phyloP scores from a whole-genome alignment of 1,139 yeast species.

The Suzukiozyma palmioleophila region DNA sequence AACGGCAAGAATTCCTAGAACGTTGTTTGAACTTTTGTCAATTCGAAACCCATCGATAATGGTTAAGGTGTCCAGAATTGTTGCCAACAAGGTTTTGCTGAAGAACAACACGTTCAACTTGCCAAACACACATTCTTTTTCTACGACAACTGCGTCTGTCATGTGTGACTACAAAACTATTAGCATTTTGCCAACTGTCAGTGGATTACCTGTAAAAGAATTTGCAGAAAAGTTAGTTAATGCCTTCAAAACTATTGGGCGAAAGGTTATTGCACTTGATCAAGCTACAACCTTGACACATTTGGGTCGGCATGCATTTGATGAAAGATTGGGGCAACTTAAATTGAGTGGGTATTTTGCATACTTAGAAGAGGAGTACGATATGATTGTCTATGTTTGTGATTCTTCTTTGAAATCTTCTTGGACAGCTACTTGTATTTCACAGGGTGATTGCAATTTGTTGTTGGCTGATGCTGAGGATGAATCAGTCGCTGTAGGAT shows the following conservation, averaged over 20 bases:
- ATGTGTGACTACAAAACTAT: conserved; percentile 68
- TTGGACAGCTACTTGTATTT: conserved; percentile 91
- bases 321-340: conserved; percentile 69
- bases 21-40: conserved; percentile 80
- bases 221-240: conserved; percentile 71
- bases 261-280: conserved; percentile 71
- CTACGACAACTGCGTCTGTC: conserved; percentile 25
- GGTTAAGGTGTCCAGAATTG: conserved; percentile 84
- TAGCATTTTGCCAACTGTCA: conserved; percentile 74
- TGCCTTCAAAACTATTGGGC: conserved; percentile 69
- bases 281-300: conserved; percentile 78
- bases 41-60: conserved; percentile 84
- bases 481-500: conserved; percentile 57
- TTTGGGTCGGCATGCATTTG: conserved; percentile 91
- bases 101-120: conserved; percentile 14
- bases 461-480: conserved; percentile 65
- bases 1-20: conserved; percentile 86
- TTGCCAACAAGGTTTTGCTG: conserved; percentile 62
- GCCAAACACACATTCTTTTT: conserved; percentile 18
- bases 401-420: conserved; percentile 79
- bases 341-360: conserved; percentile 88
- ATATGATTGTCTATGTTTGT: conserved; percentile 82
- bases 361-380: conserved; percentile 83
- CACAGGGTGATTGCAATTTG: conserved; percentile 89
- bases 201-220: conserved; percentile 78